A percentile compares a stretch with the other conserved stretches of the same genome.
Evolutionary conservation across 352 stramenopile genomes (phyloP).

Genomic region (Pilasporangium apinafurcum): DNA sequence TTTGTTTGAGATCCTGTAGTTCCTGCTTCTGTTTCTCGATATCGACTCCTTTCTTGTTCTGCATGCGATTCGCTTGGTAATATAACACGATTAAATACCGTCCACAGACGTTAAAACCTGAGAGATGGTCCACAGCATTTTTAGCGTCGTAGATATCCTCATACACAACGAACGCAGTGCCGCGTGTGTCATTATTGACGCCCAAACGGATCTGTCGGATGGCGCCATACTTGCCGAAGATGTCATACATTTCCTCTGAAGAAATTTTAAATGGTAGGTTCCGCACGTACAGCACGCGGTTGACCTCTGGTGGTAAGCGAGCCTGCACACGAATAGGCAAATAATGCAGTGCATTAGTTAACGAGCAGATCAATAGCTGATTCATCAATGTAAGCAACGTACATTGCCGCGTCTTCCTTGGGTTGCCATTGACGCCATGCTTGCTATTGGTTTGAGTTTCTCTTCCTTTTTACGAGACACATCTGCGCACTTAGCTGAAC

Average conservation of each 20-base stretch:
- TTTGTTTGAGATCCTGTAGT: slow-evolving; percentile 77
- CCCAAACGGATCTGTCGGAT: slow-evolving; percentile 95
- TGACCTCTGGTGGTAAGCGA: slow-evolving; percentile 96
- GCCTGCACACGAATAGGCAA: slow-evolving; percentile 23
- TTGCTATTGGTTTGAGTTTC: no score
- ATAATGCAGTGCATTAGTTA: background rate
- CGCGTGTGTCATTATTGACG: slow-evolving; percentile 93
- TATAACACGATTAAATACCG: slow-evolving; percentile 99
- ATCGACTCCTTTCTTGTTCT: slow-evolving; percentile 44
- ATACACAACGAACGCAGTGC: slow-evolving; percentile 98
- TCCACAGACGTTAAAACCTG: slow-evolving; percentile 98
- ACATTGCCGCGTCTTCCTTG: slow-evolving; percentile 63
- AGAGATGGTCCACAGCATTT: slow-evolving; percentile 97
- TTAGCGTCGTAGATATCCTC: slow-evolving; percentile 99
- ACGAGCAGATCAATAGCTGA: background rate
- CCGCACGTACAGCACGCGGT: slow-evolving; percentile 95
- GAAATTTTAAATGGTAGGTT: slow-evolving; percentile 99
- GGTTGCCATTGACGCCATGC: slow-evolving; percentile 43
- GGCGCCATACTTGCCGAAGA: slow-evolving; percentile 99
- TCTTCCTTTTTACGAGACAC: no score
- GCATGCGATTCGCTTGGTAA: slow-evolving; percentile 93
- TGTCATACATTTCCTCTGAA: slow-evolving; percentile 98
- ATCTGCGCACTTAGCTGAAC: no score
- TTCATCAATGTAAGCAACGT: no score
- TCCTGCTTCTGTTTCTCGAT: slow-evolving; percentile 75